phyloP scores from a whole-genome alignment of 495 filamentous ascomycete species.

The Hypoxylon lienhwacheense region DNA sequence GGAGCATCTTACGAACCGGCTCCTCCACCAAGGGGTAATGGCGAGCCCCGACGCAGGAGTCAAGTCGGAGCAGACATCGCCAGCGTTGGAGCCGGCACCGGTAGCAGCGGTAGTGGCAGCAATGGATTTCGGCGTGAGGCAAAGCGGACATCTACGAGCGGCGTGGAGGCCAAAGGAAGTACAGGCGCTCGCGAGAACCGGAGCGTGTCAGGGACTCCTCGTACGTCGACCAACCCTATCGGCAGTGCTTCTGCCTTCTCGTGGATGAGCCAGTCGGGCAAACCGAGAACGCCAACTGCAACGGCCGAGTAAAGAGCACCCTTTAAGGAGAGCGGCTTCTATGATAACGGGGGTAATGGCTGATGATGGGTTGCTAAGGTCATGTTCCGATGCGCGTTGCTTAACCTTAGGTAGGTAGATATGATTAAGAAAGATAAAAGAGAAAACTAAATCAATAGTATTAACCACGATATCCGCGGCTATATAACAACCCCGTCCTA shows the following conservation, averaged over 20 bases:
- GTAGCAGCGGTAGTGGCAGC: constrained; percentile 34
- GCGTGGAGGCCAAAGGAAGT: constrained; percentile 34
- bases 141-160: constrained; percentile 39
- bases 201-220: constrained; percentile 41
- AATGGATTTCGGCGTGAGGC: constrained; percentile 44
- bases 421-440: constrained; percentile 29
- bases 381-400: constrained; percentile 11
- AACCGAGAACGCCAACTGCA: constrained; percentile 44
- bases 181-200: constrained; percentile 46
- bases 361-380: constrained; percentile 16
- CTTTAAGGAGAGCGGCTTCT: background rate
- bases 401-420: constrained; percentile 19
- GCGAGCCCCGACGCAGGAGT: constrained; percentile 47
- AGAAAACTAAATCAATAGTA: constrained; percentile 15
- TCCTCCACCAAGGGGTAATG: constrained; percentile 39
- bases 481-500: background rate
- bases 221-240: constrained; percentile 70
- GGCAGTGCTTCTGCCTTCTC: constrained; percentile 93
- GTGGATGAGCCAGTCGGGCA: constrained; percentile 65
- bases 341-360: constrained; percentile 15
- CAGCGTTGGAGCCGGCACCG: too few relatives aligned
- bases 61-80: constrained; percentile 39
- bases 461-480: background rate
- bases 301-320: constrained; percentile 36
- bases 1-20: constrained; percentile 51